Evolutionary conservation across 1,284 basidiomycete genomes (phyloP), one percentile per base, ranked within the genome.

Genomic region (Inonotus hispidus): DNA sequence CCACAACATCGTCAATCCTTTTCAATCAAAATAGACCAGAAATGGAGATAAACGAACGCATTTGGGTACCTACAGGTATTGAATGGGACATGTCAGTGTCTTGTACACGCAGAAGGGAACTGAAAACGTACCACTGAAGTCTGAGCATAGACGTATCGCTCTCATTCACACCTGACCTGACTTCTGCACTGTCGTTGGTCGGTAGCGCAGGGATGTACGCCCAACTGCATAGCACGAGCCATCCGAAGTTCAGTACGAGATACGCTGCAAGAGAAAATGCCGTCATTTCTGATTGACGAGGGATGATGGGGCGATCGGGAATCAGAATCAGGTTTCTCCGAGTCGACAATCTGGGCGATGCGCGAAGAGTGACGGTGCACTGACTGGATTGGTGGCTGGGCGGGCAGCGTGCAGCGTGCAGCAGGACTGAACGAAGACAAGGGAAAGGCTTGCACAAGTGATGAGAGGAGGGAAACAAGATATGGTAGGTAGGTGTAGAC

Each of bases 191-290:
- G 63, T 80, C 75, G 69, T 92, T 90, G 39, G 87, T 85, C 11
- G 87, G 79, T n/a, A 75, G 69, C 1, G 91, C 92, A 0, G 91
- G 90, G 62, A 89, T 81, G 69, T 88, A 90, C 27, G 78, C 83
- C 25, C 29, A 13, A 11, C 53, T 45, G 7, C 55, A 39, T n/a
- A 56, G 27, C 14, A 43, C 54, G 50, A 62, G 52, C 39, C 41
- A 59, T 41, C 57, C 57, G n/a, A 59, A 29, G 16, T 8, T 21
- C 19, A 55, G 29, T 21, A 55, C 53, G 38, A 55, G 25, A 27
- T 5, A n/a, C 21, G 7, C 2, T 7, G n/a, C 41, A 29, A 14
- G 19, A 16, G 21, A 21, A 11, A 23, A 21, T 35, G 50, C 16
- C 3, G 3, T 52, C 50, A 35, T 27, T 29, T 52, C 50, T 14